These are phyloP conservation scores for Coemansia sp. DNA, from an alignment of 192 early-diverging fungal genomes.

Conservation along the genomic window DNA sequence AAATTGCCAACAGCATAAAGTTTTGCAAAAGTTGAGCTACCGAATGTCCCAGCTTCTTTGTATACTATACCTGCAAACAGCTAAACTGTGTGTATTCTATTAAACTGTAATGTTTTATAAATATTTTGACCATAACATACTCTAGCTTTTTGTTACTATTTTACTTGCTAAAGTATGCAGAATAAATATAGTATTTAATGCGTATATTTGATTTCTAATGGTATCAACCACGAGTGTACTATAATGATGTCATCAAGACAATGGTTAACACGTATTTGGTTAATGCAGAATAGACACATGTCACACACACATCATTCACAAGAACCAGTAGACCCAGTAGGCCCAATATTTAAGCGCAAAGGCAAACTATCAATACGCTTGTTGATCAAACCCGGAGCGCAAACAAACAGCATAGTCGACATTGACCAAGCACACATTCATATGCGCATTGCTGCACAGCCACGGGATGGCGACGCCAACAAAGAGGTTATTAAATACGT, in stretches of 20 bases:
- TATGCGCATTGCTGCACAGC: constrained; percentile 30
- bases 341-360: constrained; percentile 2
- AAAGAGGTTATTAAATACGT: constrained; percentile 23
- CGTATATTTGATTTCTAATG: no score
- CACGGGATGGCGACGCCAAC: constrained; percentile 33
- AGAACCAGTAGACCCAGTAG: not conserved
- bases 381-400: constrained; percentile 14
- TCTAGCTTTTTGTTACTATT: no score
- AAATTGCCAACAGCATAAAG: not conserved
- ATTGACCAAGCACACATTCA: constrained; percentile 10
- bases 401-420: constrained; percentile 2
- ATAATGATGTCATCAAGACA: no score
- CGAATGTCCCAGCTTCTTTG: not conserved
- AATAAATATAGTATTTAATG: no score
- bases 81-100: not conserved
- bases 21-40: not conserved
- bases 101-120: not conserved
- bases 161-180: no score
- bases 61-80: not conserved
- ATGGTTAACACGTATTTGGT: no score
- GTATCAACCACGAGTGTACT: no score
- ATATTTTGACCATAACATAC: not conserved
- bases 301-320: not conserved
- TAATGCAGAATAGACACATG: not conserved
- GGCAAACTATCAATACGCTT: constrained; percentile 6